These are phyloP conservation scores for Diutina catenulata DNA, from an alignment of 1,139 yeast genomes.

Conservation along the genomic window DNA sequence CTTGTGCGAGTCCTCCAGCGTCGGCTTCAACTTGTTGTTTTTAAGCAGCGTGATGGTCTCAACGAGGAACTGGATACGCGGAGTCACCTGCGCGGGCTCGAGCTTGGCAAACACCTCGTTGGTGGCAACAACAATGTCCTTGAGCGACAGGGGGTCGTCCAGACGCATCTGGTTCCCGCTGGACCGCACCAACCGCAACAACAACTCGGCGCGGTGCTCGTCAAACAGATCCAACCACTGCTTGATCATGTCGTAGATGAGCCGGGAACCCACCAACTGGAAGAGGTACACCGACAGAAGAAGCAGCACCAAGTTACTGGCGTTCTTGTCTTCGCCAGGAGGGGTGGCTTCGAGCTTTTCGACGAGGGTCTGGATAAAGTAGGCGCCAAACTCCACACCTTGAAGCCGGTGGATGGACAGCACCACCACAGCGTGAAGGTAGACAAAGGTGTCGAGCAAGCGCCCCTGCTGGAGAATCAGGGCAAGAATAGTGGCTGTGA, in stretches of 20 bases:
- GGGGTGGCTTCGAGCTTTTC: conserved; percentile 39
- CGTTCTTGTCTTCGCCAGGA: conserved; percentile 39
- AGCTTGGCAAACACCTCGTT: not conserved
- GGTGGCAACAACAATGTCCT: conserved; percentile 54
- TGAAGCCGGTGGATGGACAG: conserved; percentile 66
- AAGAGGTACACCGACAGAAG: conserved; percentile 70
- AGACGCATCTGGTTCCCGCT: conserved; percentile 80
- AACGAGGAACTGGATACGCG: conserved; percentile 66
- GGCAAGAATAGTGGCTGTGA: conserved; percentile 53
- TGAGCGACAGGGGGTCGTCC: conserved; percentile 82
- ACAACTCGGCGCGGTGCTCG: conserved; percentile 67
- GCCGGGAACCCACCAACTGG: conserved; percentile 59
- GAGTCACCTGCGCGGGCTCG: conserved; percentile 15
- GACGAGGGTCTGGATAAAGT: conserved; percentile 64
- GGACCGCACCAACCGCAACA: conserved; percentile 58
- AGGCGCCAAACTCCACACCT: conserved; percentile 89
- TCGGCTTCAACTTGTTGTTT: conserved; percentile 63
- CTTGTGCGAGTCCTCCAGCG: conserved; percentile 35
- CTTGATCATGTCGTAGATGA: conserved; percentile 67
- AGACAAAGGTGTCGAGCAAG: conserved; percentile 65
- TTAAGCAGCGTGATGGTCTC: conserved; percentile 80
- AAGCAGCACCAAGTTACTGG: conserved; percentile 60
- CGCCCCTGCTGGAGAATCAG: conserved; percentile 55
- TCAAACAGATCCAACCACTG: conserved; percentile 44
- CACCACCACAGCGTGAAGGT: conserved; percentile 68